Base-by-base conservation (phyloP, 306 rosid species). In the Cicer judaicum region DNA sequence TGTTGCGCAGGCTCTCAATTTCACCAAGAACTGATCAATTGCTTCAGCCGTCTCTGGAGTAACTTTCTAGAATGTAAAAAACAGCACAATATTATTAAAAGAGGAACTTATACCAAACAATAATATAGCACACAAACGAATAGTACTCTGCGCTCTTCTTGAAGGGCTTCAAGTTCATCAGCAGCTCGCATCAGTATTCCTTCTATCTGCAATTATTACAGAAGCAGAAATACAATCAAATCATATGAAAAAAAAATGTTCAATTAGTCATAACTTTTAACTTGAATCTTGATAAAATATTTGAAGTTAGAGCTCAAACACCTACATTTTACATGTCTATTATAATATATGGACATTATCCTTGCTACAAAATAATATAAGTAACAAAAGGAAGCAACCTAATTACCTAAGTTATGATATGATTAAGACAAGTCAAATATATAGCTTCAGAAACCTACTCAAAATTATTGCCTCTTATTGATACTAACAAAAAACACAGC, bases 1-100 rank as follows among this genome's bases (percentile, higher is more conserved):
- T 6, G 82, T 62, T 2, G 92, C 91, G 75, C 93, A 91, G 42
- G 91, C 89, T 82, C 74, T 85, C 77, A 93, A 72, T 83, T 91
- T 93, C 60, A 83, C 52, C 87, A 91, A 82, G 78, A 93, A 93
- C 65, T 83, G 88, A 44, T 93, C 97, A 63, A 93, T 83, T 34
- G 97, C 92, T 78, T 88, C 91, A 63, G 97, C 98, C 7, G 86
- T 88, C 71, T 88, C 88, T 24, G 91, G 93, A 84, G 87, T 77
- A 62, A 88, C 87, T 76, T 85, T 91, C 97, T 93, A 79, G 29
- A 72, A 73, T 85, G 24, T 59, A 66, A 75, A 75, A 67, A 85
- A 75, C 50, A 75, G 52, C 38, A 34, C 67, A 80, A 38, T 76
- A 53, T 70, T 57, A 59, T 42, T 16, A 15, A 36, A 46, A 18